Base-by-base conservation (phyloP, 1,284 basidiomycete species). In the Puccinia triticina region DNA sequence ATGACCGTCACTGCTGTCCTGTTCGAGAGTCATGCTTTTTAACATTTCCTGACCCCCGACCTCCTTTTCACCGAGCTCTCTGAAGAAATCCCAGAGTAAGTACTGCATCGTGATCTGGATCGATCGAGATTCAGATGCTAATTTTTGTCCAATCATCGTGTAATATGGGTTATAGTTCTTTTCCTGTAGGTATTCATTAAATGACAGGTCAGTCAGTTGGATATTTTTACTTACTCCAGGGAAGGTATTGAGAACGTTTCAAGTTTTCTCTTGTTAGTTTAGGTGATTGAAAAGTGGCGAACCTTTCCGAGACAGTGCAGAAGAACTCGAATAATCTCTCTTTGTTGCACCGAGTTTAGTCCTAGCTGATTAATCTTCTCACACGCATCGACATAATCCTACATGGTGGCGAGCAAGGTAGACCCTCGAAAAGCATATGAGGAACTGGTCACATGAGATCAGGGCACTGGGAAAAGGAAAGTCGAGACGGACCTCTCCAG, bases 151-250 rank as follows among this genome's bases (percentile, higher is more conserved):
- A 69, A 99, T 91, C 34, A 99, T 91, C 0, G 93, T 91, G 87
- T 99, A 99, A 88, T 95, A 99, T 0, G 97, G 96, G 86, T 99
- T 99, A 88, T 97, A 98, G 0, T 90, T 87, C 86, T 92, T 92
- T 88, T 98, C 96, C 94, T 96, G 85, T 40, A 61, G 32, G n/a
- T 66, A 55, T 69, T 50, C 23, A 43, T 34, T 7, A 50, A 32
- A 10, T 40, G 26, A 73, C 55, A n/a, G 23, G 73, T 59, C 3
- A 26, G 16, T 26, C 40, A 66, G 50, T 26, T 16, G 0, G 40
- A 26, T 26, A n/a, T 4, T 23, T 26, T 7, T 23, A 16, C 23
- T 61, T 40, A 2, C n/a, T n/a, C n/a, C n/a, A n/a, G n/a, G n/a
- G n/a, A n/a, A n/a, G 34, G 29, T 2, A 43, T 43, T 66, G n/a